Evolutionary conservation across 2,329 filamentous ascomycete species (phyloP).

Genomic region (Lecanicillium sp.): DNA sequence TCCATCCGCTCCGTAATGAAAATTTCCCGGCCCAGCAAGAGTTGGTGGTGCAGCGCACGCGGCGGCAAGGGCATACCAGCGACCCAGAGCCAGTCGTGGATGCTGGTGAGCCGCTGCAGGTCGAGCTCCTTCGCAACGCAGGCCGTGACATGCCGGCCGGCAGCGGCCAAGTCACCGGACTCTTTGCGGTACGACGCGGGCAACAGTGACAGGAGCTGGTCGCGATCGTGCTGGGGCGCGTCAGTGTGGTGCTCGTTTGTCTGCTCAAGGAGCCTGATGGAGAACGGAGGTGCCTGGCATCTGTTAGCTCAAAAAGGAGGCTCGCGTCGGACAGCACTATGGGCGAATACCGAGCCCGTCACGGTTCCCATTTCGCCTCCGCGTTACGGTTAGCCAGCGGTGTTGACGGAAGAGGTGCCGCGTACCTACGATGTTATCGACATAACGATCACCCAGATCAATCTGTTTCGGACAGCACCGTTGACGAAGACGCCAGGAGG

Average conservation of each 20-base stretch:
- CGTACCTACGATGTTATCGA: too few species aligned
- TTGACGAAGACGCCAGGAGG: too few species aligned
- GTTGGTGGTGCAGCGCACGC: conserved; percentile 18
- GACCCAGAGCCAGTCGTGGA: conserved; percentile 17
- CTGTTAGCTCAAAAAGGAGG: too few species aligned
- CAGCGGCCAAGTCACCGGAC: conserved; percentile 7
- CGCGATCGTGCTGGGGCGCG: background rate
- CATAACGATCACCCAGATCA: too few species aligned
- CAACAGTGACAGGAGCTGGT: conserved; percentile 8
- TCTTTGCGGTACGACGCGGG: conserved; percentile 31
- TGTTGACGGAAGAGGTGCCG: too few species aligned
- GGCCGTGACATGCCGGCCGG: conserved; percentile 3
- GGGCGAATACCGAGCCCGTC: too few species aligned
- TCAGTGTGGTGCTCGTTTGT: background rate
- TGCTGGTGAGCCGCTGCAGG: conserved; percentile 15
- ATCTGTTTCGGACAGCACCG: too few species aligned
- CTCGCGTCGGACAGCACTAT: too few species aligned
- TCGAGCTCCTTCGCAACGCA: conserved; percentile 9
- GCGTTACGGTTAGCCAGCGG: too few species aligned
- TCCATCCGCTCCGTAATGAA: conserved; percentile 22
- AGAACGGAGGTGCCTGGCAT: too few species aligned
- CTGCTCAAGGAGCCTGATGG: too few species aligned
- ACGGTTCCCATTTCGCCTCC: too few species aligned
- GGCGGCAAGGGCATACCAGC: conserved; percentile 18
- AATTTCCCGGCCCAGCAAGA: conserved; percentile 16